Conservation (phyloP, 2,329 filamentous ascomycete species). For the Zymoseptoria brevis region DNA sequence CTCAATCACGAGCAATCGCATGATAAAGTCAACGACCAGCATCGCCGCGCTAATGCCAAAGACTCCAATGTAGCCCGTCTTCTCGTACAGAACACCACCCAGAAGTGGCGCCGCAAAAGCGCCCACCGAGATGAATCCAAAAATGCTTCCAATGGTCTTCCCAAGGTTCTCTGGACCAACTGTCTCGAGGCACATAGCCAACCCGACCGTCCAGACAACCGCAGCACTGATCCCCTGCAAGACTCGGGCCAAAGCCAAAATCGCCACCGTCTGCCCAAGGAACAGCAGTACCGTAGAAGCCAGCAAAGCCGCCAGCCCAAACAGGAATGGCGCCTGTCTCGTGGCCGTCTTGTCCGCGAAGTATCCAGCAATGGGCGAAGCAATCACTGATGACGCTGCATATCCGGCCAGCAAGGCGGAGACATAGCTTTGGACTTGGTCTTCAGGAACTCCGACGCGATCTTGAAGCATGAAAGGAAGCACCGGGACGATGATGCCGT, state of each 20-base stretch:
- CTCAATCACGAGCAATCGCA: constrained; percentile 56
- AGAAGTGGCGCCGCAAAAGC: constrained; percentile 50
- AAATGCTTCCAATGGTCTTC: constrained; percentile 54
- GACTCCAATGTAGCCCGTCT: constrained; percentile 51
- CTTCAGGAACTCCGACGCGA: constrained; percentile 41
- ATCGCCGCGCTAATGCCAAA: constrained; percentile 50
- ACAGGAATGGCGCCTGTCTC: constrained; percentile 50
- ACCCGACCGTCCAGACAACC: constrained; percentile 52
- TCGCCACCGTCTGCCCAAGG: constrained; percentile 40
- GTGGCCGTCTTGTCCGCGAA: constrained; percentile 48
- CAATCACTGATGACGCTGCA: constrained; percentile 46
- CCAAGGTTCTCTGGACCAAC: constrained; percentile 50
- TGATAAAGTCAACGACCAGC: constrained; percentile 50
- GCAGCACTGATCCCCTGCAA: constrained; percentile 52
- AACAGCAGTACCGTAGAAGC: constrained; percentile 50
- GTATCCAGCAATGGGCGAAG: constrained; percentile 46
- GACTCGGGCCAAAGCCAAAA: constrained; percentile 46
- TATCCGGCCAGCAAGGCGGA: constrained; percentile 49
- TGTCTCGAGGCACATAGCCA: constrained; percentile 53
- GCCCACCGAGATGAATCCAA: constrained; percentile 52
- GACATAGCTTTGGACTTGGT: constrained; percentile 45
- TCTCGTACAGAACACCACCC: constrained; percentile 53
- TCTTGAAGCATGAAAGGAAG: constrained; percentile 50
- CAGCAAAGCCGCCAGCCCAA: constrained; percentile 46
- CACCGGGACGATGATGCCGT: constrained; percentile 51